Conservation (phyloP, 176 grass and related monocot species). For the Oryza glaberrima region DNA sequence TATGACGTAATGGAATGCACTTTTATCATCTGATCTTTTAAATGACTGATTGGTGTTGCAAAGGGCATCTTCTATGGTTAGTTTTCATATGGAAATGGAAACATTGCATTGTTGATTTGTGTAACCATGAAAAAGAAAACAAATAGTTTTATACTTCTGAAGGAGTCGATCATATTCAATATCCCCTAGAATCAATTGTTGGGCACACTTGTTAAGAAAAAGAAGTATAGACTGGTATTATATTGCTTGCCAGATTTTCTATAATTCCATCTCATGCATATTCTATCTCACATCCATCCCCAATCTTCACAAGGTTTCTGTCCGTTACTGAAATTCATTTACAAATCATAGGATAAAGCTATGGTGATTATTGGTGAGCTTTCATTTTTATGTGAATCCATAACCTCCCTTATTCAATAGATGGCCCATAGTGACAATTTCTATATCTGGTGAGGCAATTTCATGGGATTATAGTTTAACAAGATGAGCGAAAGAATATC, state of each 20-base stretch:
- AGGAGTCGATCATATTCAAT: constrained; percentile 16
- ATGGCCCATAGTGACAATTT: not conserved
- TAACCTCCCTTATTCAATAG: constrained; percentile 7
- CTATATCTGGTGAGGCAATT: constrained; percentile 23
- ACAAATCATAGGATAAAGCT: constrained; percentile 10
- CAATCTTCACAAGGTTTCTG: constrained; percentile 26
- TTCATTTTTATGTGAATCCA: constrained; percentile 26
- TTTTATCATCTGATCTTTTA: constrained; percentile 9
- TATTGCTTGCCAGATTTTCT: constrained; percentile 27
- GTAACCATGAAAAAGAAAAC: not conserved
- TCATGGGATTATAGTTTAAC: constrained; percentile 26
- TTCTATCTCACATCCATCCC: constrained; percentile 29
- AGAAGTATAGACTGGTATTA: not conserved
- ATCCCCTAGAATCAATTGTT: constrained; percentile 19
- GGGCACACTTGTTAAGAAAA: constrained; percentile 16
- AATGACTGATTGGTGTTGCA: constrained; percentile 10
- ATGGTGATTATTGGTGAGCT: not conserved
- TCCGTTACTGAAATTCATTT: constrained; percentile 30
- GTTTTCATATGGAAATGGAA: constrained; percentile 27
- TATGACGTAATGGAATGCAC: constrained; percentile 10
- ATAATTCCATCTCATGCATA: not conserved
- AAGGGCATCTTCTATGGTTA: not conserved
- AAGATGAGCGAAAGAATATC: constrained; percentile 20
- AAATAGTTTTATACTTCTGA: constrained; percentile 30
- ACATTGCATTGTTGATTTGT: constrained; percentile 16